Percentiles rank a stretch among this genome's conserved stretches.
These are phyloP conservation scores for Lepidium sativum DNA, from an alignment of 345 rosid species.

Conservation along the genomic window DNA sequence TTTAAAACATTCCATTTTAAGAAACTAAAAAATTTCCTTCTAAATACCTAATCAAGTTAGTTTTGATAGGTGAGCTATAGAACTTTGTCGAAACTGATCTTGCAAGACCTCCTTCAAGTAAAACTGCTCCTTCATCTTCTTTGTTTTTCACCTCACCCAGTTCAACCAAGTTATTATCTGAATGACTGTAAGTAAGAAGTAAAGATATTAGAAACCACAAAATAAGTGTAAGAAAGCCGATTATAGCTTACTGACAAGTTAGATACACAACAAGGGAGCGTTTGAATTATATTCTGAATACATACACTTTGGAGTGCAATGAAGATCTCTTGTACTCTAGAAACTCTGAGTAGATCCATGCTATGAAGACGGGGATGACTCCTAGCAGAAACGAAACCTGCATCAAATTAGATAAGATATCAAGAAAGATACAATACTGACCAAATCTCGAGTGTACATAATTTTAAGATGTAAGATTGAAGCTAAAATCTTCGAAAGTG, in stretches of 20 bases:
- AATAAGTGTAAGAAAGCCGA: background rate
- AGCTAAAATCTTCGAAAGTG: background rate
- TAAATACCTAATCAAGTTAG: slow-evolving; percentile 63
- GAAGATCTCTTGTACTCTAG: slow-evolving; percentile 57
- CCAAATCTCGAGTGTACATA: background rate
- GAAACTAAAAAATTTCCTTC: background rate
- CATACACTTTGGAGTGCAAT: slow-evolving; percentile 73
- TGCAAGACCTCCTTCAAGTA: slow-evolving; percentile 83
- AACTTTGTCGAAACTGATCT: slow-evolving; percentile 66
- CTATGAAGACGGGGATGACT: slow-evolving; percentile 63
- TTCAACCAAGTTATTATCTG: slow-evolving; percentile 82
- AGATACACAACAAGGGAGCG: background rate
- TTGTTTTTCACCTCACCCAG: slow-evolving; percentile 49
- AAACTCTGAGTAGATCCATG: slow-evolving; percentile 85
- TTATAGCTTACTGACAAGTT: background rate
- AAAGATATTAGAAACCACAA: background rate
- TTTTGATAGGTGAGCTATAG: slow-evolving; percentile 48
- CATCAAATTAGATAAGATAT: background rate
- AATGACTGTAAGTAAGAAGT: slow-evolving; percentile 53
- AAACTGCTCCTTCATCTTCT: slow-evolving; percentile 75
- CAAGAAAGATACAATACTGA: background rate
- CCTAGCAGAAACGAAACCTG: slow-evolving; percentile 92
- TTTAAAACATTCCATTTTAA: background rate
- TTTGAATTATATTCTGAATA: background rate
- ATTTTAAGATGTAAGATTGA: background rate